Evolutionary conservation across 805 yeast species (phyloP).

Genomic region (Ogataea minuta): DNA sequence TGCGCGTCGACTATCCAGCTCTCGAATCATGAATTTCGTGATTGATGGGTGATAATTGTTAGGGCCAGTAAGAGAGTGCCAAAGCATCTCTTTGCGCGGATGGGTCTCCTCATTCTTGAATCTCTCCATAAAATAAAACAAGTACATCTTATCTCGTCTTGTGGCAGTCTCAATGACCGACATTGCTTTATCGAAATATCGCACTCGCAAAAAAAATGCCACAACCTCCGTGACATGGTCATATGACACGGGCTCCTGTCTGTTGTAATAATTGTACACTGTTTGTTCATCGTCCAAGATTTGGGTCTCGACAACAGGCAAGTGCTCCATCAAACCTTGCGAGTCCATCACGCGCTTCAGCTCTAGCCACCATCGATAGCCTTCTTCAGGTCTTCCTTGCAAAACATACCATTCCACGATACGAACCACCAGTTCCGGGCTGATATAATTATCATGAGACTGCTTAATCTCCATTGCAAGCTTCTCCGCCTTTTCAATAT

Average conservation of each 20-base stretch:
- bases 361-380: conserved; percentile 35
- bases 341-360: conserved; percentile 27
- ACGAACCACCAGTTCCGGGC: conserved; percentile 36
- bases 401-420: conserved; percentile 36
- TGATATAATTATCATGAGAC: conserved; percentile 33
- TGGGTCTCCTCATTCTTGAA: conserved; percentile 17
- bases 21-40: conserved; percentile 17
- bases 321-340: conserved; percentile 24
- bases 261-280: conserved; percentile 31
- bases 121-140: conserved; percentile 22
- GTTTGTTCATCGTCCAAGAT: conserved; percentile 20
- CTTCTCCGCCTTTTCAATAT: conserved; percentile 37
- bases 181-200: conserved; percentile 23
- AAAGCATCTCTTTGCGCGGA: conserved; percentile 26
- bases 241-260: conserved; percentile 28
- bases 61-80: conserved; percentile 10
- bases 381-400: conserved; percentile 27
- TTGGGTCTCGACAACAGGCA: conserved; percentile 23
- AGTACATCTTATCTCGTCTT: conserved; percentile 23
- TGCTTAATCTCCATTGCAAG: conserved; percentile 30
- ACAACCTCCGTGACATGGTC: conserved; percentile 27
- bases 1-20: conserved; percentile 13
- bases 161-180: conserved; percentile 21
- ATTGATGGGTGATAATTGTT: conserved; percentile 17
- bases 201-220: conserved; percentile 21